Percentiles rank a stretch among this genome's conserved stretches.
Conservation (phyloP, 1,284 basidiomycete species). For the Ustilago curta region DNA sequence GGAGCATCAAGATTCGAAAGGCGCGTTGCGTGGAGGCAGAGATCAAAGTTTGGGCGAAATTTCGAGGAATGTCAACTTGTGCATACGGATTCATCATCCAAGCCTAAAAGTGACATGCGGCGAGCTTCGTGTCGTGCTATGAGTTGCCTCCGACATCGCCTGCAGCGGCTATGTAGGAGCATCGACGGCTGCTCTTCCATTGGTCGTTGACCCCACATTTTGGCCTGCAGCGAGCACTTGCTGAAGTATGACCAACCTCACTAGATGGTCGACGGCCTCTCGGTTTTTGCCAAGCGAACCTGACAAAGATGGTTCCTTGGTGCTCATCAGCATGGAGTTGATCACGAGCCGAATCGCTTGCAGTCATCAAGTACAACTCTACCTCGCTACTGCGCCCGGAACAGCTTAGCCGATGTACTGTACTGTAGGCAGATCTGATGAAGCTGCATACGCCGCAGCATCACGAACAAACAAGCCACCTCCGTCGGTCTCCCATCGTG, state of each 20-base stretch:
- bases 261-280: conserved; percentile 5
- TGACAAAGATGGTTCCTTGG: conserved; percentile 2
- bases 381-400: background rate
- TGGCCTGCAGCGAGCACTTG: background rate
- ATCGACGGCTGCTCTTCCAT: background rate
- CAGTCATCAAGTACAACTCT: conserved; percentile 13
- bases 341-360: background rate
- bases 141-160: background rate
- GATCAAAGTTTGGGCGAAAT: conserved; percentile 8
- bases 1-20: background rate
- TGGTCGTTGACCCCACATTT: background rate
- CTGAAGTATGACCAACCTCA: conserved; percentile 12
- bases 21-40: background rate
- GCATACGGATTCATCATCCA: conserved; percentile 6
- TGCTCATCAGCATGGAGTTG: background rate
- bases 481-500: conserved; percentile 1
- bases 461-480: conserved; percentile 16
- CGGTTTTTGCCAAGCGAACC: background rate
- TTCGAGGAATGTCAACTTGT: conserved; percentile 45
- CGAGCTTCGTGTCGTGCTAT: conserved; percentile 10
- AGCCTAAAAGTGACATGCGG: conserved; percentile 24
- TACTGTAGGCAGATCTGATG: background rate
- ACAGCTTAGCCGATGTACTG: background rate
- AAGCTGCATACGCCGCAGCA: background rate
- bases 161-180: conserved; percentile 2